A percentile compares a stretch with the other conserved stretches of the same genome.
phyloP scores from a whole-genome alignment of 164 flowering plant genomes.

The Berberis vulgaris region DNA sequence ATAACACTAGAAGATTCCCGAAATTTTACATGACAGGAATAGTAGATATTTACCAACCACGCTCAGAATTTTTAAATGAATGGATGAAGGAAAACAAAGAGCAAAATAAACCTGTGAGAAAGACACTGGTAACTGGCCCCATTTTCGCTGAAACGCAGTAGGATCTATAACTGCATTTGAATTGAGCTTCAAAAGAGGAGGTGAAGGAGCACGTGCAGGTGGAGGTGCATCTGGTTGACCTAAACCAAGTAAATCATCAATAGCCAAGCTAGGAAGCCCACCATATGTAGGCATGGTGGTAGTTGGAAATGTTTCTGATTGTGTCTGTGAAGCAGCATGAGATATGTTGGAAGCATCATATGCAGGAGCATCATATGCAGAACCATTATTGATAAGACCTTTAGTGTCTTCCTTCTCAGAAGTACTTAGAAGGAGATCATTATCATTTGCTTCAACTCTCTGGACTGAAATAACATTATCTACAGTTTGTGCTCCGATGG shows the following conservation, averaged over 20 bases:
- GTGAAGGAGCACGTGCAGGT: constrained; percentile 6
- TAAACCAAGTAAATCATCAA: constrained; percentile 71
- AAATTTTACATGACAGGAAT: too few species aligned
- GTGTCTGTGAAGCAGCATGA: constrained; percentile 21
- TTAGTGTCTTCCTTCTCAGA: constrained; percentile 74
- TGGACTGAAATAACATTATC: constrained; percentile 42
- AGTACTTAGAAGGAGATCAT: constrained; percentile 73
- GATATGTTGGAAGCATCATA: constrained; percentile 3
- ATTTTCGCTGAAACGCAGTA: constrained; percentile 80
- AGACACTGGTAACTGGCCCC: constrained; percentile 78
- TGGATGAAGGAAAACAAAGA: not conserved
- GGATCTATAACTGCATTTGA: constrained; percentile 77
- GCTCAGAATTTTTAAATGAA: not conserved
- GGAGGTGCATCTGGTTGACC: constrained; percentile 25
- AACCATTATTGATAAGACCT: constrained; percentile 45
- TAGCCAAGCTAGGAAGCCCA: constrained; percentile 38
- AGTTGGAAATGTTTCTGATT: constrained; percentile 33
- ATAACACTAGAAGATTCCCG: too few species aligned
- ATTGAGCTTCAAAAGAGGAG: constrained; percentile 66
- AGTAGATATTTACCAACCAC: too few species aligned
- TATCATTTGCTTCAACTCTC: constrained; percentile 79
- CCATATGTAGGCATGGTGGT: constrained; percentile 22
- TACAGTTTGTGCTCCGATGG: constrained; percentile 52
- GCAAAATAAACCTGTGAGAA: constrained; percentile 53
- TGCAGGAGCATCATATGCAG: constrained; percentile 68